These are phyloP conservation scores for Mycena vulgaris DNA, from an alignment of 768 basidiomycete genomes.

Conservation along the genomic window DNA sequence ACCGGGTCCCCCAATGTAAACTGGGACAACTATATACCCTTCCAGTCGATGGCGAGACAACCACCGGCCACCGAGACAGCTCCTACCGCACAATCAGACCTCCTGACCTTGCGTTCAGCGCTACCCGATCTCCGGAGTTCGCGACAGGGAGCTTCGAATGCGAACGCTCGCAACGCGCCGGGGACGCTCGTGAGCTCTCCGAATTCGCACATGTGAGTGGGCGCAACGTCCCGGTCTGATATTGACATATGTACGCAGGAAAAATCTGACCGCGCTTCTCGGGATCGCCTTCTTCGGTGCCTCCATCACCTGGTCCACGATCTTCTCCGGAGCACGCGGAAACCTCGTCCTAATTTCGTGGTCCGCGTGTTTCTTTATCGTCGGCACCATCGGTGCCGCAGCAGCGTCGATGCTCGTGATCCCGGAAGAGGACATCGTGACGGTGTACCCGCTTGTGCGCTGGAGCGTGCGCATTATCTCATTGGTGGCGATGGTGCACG, in stretches of 20 bases:
- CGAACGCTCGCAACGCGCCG: too few species aligned
- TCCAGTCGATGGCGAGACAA: too few species aligned
- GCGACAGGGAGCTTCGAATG: too few species aligned
- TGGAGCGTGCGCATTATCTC: conserved; percentile 40
- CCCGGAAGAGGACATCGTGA: conserved; percentile 33
- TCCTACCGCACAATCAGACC: background rate
- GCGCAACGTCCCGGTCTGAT: too few species aligned
- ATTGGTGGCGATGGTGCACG: conserved; percentile 32
- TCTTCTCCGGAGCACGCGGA: conserved; percentile 43
- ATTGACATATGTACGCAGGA: conserved; percentile 19
- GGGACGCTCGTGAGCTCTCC: too few species aligned
- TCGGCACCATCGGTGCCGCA: conserved; percentile 36
- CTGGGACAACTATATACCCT: too few species aligned
- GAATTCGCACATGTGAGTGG: too few species aligned
- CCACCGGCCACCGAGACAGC: too few species aligned
- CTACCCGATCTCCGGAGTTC: background rate
- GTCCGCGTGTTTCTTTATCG: conserved; percentile 41
- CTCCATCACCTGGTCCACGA: conserved; percentile 44
- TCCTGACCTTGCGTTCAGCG: background rate
- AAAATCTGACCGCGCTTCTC: conserved; percentile 34
- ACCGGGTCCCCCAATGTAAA: too few species aligned
- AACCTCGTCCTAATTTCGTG: conserved; percentile 42
- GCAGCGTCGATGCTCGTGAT: conserved; percentile 35
- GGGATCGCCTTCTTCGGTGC: conserved; percentile 44
- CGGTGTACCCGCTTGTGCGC: conserved; percentile 24